Evolutionary conservation across 495 filamentous ascomycete genomes (phyloP).

Genomic region (Pyrenopolyporus hunteri): DNA sequence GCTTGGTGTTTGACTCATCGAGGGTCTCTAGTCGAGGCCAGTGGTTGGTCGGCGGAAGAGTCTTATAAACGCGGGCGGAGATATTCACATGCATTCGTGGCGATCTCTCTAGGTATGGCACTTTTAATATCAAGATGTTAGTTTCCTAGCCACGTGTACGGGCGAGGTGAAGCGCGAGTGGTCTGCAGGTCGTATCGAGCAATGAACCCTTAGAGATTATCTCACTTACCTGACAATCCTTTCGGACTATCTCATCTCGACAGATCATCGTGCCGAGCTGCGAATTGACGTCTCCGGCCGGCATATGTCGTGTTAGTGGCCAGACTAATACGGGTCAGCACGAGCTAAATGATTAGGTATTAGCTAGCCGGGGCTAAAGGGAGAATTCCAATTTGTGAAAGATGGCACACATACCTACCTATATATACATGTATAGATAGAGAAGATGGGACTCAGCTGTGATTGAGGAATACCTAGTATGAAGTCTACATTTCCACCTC

Average conservation of each 20-base stretch:
- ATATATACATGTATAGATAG: background rate
- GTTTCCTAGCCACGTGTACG: constrained; percentile 40
- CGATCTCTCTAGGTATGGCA: constrained; percentile 2
- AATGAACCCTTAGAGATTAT: background rate
- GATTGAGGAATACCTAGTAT: too few species aligned
- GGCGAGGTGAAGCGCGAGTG: background rate
- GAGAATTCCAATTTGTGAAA: constrained; percentile 9
- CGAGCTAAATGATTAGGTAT: constrained; percentile 1
- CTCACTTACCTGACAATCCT: background rate
- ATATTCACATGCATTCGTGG: constrained; percentile 27
- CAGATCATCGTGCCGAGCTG: constrained; percentile 21
- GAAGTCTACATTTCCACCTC: too few species aligned
- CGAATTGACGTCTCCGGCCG: constrained; percentile 3
- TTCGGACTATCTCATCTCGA: constrained; percentile 14
- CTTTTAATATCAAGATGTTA: constrained; percentile 8
- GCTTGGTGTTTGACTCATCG: background rate
- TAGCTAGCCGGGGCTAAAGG: constrained; percentile 2
- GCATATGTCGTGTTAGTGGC: constrained; percentile 20
- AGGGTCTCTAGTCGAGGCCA: background rate
- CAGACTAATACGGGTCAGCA: constrained; percentile 2
- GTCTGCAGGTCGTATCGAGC: constrained; percentile 9
- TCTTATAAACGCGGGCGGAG: constrained; percentile 4
- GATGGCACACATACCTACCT: background rate
- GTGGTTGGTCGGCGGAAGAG: background rate
- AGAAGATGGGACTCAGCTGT: background rate